A percentile compares a stretch with the other conserved stretches of the same genome.
phyloP scores from a whole-genome alignment of 2,329 filamentous ascomycete species.

The Penicillium sp. region DNA sequence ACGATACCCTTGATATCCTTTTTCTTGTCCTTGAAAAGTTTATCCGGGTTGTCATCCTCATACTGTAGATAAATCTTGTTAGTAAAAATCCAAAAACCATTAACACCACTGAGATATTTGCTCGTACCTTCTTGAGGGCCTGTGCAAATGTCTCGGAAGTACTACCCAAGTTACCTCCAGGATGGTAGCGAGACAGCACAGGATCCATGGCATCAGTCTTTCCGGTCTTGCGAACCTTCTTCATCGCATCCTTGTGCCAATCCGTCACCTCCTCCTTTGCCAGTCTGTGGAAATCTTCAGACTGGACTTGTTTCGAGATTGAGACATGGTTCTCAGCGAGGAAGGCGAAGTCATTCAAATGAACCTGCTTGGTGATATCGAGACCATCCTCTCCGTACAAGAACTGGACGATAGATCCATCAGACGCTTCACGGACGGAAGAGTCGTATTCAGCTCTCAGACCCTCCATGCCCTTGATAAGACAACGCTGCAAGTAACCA shows the following conservation, averaged over 20 bases:
- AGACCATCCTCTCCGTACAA: slow-evolving; percentile 94
- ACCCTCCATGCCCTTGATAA: slow-evolving; percentile 98
- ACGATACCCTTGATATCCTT: slow-evolving; percentile 42
- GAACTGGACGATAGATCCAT: slow-evolving; percentile 91
- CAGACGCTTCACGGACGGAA: slow-evolving; percentile 80
- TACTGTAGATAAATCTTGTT: slow-evolving; percentile 52
- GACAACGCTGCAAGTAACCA: slow-evolving; percentile 91
- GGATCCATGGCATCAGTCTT: slow-evolving; percentile 70
- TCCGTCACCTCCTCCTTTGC: slow-evolving; percentile 65
- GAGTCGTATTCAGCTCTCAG: slow-evolving; percentile 89
- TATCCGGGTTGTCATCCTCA: slow-evolving; percentile 68
- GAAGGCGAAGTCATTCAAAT: slow-evolving; percentile 86
- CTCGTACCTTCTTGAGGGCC: slow-evolving; percentile 59
- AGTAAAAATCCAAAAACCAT: slow-evolving; percentile 8
- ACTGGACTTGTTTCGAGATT: slow-evolving; percentile 69
- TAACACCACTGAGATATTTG: not conserved
- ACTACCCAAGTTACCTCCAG: slow-evolving; percentile 74
- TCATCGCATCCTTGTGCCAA: slow-evolving; percentile 66
- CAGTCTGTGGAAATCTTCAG: slow-evolving; percentile 57
- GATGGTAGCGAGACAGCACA: slow-evolving; percentile 68
- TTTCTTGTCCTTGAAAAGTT: slow-evolving; percentile 60
- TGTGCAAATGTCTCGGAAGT: slow-evolving; percentile 84
- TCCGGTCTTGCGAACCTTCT: slow-evolving; percentile 72
- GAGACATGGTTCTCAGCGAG: slow-evolving; percentile 81
- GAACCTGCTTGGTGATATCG: slow-evolving; percentile 90